A percentile compares a stretch with the other conserved stretches of the same genome.
These are phyloP conservation scores for Globisporangium yorkense DNA, from an alignment of 352 stramenopile species.

Conservation along the genomic window DNA sequence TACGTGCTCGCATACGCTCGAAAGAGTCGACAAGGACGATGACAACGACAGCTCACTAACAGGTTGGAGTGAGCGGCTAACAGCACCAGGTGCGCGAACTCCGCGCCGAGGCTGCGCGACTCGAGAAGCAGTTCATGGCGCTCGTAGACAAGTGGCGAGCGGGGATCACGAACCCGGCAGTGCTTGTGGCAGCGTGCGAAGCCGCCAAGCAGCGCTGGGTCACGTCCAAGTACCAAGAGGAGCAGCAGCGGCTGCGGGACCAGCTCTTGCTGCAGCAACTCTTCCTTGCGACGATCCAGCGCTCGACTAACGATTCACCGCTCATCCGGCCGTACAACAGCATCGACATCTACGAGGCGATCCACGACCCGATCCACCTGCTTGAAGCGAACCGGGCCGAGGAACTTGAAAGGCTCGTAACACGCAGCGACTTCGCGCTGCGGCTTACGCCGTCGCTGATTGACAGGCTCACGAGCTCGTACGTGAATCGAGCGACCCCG, in stretches of 20 bases:
- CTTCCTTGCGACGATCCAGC: slow-evolving; percentile 49
- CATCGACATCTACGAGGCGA: slow-evolving; percentile 40
- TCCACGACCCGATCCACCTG: slow-evolving; percentile 24
- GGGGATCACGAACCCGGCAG: slow-evolving; percentile 18
- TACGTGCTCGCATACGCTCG: not conserved
- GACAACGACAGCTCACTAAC: not conserved
- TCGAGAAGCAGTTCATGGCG: not conserved
- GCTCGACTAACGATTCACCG: slow-evolving; percentile 32
- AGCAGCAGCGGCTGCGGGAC: slow-evolving; percentile 40
- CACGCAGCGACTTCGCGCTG: slow-evolving; percentile 30
- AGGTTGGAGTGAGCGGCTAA: not conserved
- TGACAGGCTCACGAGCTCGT: slow-evolving; percentile 23
- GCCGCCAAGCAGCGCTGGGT: slow-evolving; percentile 47
- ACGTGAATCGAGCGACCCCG: slow-evolving; percentile 18
- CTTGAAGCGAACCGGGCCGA: slow-evolving; percentile 1
- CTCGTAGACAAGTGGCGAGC: slow-evolving; percentile 28
- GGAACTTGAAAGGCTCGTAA: slow-evolving; percentile 25
- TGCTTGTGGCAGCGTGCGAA: slow-evolving; percentile 33
- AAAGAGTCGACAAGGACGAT: not conserved
- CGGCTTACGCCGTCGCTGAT: slow-evolving; percentile 26
- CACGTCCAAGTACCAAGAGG: slow-evolving; percentile 28
- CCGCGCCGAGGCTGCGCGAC: not conserved
- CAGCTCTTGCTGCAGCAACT: slow-evolving; percentile 54
- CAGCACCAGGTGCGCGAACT: slow-evolving; percentile 1
- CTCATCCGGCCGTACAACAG: slow-evolving; percentile 27